Percentiles rank a stretch among this genome's conserved stretches.
Evolutionary conservation across 2,329 filamentous ascomycete species (phyloP).

Genomic region (Coleophoma crateriformis): DNA sequence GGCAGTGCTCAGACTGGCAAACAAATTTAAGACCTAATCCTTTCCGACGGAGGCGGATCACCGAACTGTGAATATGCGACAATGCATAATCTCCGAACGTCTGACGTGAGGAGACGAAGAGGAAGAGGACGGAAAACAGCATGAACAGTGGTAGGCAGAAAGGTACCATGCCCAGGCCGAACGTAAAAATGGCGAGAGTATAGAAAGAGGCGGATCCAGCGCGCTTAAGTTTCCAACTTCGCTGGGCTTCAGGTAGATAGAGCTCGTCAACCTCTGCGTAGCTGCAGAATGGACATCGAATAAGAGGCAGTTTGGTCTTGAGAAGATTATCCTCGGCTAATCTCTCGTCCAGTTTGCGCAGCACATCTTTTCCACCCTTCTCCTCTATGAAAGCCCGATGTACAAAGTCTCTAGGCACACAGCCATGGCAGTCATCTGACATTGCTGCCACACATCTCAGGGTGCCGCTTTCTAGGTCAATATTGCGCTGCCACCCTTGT

Average conservation of each 20-base stretch:
- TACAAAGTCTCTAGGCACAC: conserved; percentile 64
- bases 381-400: conserved; percentile 66
- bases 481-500: conserved; percentile 81
- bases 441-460: conserved; percentile 79
- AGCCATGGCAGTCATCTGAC: conserved; percentile 65
- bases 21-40: conserved; percentile 70
- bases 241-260: conserved; percentile 52
- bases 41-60: conserved; percentile 63
- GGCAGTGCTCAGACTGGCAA: conserved; percentile 67
- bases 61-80: conserved; percentile 49
- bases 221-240: conserved; percentile 50
- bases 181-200: conserved; percentile 36
- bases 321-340: conserved; percentile 71
- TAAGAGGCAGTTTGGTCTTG: conserved; percentile 67
- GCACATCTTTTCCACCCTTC: conserved; percentile 63
- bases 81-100: conserved; percentile 36
- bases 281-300: conserved; percentile 83
- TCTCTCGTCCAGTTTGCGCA: conserved; percentile 72
- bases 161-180: conserved; percentile 49
- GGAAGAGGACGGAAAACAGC: conserved; percentile 38
- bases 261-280: conserved; percentile 86
- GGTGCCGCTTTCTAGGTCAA: conserved; percentile 67
- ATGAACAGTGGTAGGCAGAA: conserved; percentile 48
- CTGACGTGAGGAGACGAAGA: conserved; percentile 37
- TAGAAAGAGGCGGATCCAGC: conserved; percentile 32